These are phyloP conservation scores for maize (Zea mays) DNA, from an alignment of 176 grass and related monocot species.

Conservation along the genomic window DNA sequence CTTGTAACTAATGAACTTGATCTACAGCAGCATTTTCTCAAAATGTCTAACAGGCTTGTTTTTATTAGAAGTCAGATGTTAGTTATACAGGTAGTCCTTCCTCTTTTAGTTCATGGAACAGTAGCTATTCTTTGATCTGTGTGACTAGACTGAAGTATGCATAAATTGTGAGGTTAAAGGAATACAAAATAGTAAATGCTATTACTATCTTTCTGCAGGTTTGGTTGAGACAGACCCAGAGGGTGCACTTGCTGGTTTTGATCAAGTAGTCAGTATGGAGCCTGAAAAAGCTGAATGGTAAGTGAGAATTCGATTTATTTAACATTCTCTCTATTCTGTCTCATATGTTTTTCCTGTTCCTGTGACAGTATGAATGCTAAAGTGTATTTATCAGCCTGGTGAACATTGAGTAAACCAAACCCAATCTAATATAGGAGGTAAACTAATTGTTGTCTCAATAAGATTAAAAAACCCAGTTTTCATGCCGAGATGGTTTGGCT, in stretches of 20 bases:
- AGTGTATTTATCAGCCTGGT: slow-evolving; percentile 6
- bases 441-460: slow-evolving; percentile 5
- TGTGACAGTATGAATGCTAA: slow-evolving; percentile 5
- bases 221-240: slow-evolving; percentile 92
- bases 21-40: background rate
- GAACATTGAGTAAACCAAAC: slow-evolving; percentile 11
- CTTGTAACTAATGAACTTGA: background rate
- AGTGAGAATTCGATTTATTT: background rate
- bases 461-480: background rate
- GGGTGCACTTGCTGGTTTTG: slow-evolving; percentile 93
- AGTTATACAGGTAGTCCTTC: background rate
- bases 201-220: slow-evolving; percentile 50
- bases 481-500: slow-evolving; percentile 7
- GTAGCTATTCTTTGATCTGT: background rate
- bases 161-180: slow-evolving; percentile 1
- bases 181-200: slow-evolving; percentile 24
- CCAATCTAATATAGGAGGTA: slow-evolving; percentile 2
- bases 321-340: background rate
- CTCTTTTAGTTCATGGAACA: background rate
- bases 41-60: background rate
- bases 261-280: slow-evolving; percentile 87
- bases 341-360: background rate
- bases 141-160: background rate
- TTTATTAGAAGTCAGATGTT: slow-evolving; percentile 8
- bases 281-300: slow-evolving; percentile 98